Percentiles rank a stretch among this genome's conserved stretches.
These are phyloP conservation scores for Chamaecyparis obtusa DNA, from an alignment of 75 land plant genomes.

Conservation along the genomic window DNA sequence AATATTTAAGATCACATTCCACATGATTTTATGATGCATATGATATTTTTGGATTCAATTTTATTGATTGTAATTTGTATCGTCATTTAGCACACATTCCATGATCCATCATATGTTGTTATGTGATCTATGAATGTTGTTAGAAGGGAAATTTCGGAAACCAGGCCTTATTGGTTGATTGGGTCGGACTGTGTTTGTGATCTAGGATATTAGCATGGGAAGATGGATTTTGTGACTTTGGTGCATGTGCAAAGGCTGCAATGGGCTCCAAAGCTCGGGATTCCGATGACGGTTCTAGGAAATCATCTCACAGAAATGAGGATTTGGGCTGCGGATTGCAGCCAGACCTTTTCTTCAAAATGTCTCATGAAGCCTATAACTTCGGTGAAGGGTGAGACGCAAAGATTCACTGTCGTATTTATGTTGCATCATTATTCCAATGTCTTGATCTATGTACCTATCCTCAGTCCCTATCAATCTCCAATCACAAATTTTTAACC, in stretches of 20 bases:
- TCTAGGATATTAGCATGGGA: conserved; percentile 52
- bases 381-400: conserved; percentile 51
- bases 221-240: conserved; percentile 43
- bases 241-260: conserved; percentile 11
- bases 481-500: too few relatives aligned
- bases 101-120: too few relatives aligned
- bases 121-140: not conserved
- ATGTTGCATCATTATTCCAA: too few relatives aligned
- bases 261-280: not conserved
- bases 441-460: too few relatives aligned
- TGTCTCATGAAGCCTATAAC: conserved; percentile 58
- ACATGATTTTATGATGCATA: too few relatives aligned
- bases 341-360: conserved; percentile 47
- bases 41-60: too few relatives aligned
- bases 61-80: too few relatives aligned
- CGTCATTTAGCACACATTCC: too few relatives aligned
- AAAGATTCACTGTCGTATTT: not conserved
- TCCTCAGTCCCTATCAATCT: too few relatives aligned
- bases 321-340: conserved; percentile 18
- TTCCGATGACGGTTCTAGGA: not conserved
- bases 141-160: not conserved
- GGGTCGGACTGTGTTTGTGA: not conserved
- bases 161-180: conserved; percentile 18
- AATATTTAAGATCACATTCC: too few relatives aligned
- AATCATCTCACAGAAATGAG: not conserved